phyloP scores from a whole-genome alignment of 2,329 filamentous ascomycete species.

The Decorospora gaudefroyi region DNA sequence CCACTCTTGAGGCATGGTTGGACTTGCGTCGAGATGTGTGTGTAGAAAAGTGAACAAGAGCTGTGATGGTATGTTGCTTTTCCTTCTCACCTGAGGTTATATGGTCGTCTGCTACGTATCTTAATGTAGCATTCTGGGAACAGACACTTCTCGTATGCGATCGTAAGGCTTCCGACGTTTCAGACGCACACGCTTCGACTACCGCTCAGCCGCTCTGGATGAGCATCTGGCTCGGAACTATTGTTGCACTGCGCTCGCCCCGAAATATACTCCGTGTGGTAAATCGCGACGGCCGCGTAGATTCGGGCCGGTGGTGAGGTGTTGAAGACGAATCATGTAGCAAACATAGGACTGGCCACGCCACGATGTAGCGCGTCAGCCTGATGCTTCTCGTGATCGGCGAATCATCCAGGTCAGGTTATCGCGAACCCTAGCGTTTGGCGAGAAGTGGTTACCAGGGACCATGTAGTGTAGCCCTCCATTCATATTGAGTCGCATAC shows the following conservation, averaged over 20 bases:
- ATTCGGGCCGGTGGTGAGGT: not conserved
- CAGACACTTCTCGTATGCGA: slow-evolving; percentile 10
- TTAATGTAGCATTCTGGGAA: slow-evolving; percentile 12
- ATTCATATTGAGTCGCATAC: slow-evolving; percentile 10
- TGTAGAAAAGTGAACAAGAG: too few species aligned
- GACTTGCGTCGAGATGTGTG: slow-evolving; percentile 3
- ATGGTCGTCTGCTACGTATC: not conserved
- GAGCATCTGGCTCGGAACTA: slow-evolving; percentile 1
- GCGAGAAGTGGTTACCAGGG: slow-evolving; percentile 1
- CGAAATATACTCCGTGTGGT: not conserved
- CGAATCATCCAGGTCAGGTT: not conserved
- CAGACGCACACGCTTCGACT: slow-evolving; percentile 9
- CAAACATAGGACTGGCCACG: not conserved
- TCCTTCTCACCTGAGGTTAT: not conserved
- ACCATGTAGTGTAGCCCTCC: slow-evolving; percentile 13
- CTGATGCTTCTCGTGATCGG: slow-evolving; percentile 13
- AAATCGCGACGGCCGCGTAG: not conserved
- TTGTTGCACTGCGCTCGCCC: slow-evolving; percentile 10
- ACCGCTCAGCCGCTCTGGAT: slow-evolving; percentile 2
- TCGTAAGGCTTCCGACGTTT: slow-evolving; percentile 12
- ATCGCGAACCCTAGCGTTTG: slow-evolving; percentile 4
- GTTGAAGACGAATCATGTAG: not conserved
- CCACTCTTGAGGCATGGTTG: not conserved
- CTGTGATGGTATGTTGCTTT: not conserved
- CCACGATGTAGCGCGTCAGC: not conserved